Evolutionary conservation across 768 basidiomycete genomes (phyloP), one percentile per base, ranked within the genome.

Genomic region (Lentinus tigrinus): DNA sequence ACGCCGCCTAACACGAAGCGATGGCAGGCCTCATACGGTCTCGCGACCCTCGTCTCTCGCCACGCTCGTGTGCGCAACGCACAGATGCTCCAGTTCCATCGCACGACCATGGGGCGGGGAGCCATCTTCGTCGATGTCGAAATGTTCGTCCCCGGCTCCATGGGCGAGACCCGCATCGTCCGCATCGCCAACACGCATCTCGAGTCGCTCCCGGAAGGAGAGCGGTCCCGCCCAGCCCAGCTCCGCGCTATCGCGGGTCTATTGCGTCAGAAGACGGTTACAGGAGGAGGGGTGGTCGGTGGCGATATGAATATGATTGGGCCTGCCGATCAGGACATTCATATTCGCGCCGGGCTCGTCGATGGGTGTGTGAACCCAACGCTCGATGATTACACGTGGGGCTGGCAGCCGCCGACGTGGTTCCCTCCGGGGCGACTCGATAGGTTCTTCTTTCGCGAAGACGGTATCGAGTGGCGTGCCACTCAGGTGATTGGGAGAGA

Each of bases 241-340:
- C 60, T 91, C 63, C 69, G 71, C 37, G 70, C 84, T 43, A 77
- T 87, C 51, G 75, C 80, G 14, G 72, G 77, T 23, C 69, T 82
- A 67, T 66, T 91, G 64, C 77, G 74, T 65, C 77, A 78, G 57
- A 70, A 73, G 10, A 67, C 62, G 0, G 67, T 87, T 16, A 70
- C 77, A 24, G 87, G 84, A 1, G 89, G 87, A 0, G 39, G 43
- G 21, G 62, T 91, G 2, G 78, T 89, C 37, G 80, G 78, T 0
- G 89, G 89, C 1, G 88, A 90, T 64, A 88, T 91, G 85, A 90
- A 89, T 61, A 78, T 84, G 47, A 83, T 90, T 52, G 72, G 72
- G 3, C 65, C 72, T 2, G 70, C 70, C 16, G 88, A 90, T 50
- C 57, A 55, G 52, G 60, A 56, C 37, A 69, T 85, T 28, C 76